Evolutionary conservation across 352 stramenopile species (phyloP).

Genomic region (Pythium brassicae): DNA sequence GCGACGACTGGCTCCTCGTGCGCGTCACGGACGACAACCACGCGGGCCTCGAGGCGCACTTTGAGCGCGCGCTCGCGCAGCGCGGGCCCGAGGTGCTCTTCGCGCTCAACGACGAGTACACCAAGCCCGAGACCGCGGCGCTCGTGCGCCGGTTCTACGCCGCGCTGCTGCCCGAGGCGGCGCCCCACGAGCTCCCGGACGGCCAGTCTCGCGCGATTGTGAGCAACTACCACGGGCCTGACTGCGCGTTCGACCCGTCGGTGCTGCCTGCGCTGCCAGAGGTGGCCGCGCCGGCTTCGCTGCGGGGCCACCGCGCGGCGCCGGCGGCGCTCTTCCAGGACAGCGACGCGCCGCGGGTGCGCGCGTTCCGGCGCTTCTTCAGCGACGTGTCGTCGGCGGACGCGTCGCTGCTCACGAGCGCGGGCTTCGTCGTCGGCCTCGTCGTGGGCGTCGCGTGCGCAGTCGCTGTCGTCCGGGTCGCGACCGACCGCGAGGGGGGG

Average conservation of each 20-base stretch:
- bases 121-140: slow-evolving; percentile 35
- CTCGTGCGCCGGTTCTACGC: slow-evolving; percentile 59
- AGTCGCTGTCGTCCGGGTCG: slow-evolving; percentile 58
- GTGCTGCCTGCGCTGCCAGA: not conserved
- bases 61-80: slow-evolving; percentile 38
- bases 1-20: slow-evolving; percentile 77
- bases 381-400: slow-evolving; percentile 18
- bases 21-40: slow-evolving; percentile 60
- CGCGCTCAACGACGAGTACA: slow-evolving; percentile 83
- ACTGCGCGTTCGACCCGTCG: slow-evolving; percentile 53
- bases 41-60: slow-evolving; percentile 20
- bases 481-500: slow-evolving; percentile 22
- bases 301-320: slow-evolving; percentile 15
- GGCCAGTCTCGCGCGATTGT: slow-evolving; percentile 38
- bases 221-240: slow-evolving; percentile 70
- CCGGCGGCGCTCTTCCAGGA: slow-evolving; percentile 1
- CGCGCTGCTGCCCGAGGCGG: slow-evolving; percentile 43
- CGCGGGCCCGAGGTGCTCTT: slow-evolving; percentile 53
- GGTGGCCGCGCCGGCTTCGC: slow-evolving; percentile 10
- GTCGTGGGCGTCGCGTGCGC: slow-evolving; percentile 39
- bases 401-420: slow-evolving; percentile 21
- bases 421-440: slow-evolving; percentile 38
- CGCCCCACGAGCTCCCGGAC: slow-evolving; percentile 57
- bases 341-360: slow-evolving; percentile 1
- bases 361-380: slow-evolving; percentile 18